phyloP scores from a whole-genome alignment of 1,284 basidiomycete species.

The Ustilago loliicola region DNA sequence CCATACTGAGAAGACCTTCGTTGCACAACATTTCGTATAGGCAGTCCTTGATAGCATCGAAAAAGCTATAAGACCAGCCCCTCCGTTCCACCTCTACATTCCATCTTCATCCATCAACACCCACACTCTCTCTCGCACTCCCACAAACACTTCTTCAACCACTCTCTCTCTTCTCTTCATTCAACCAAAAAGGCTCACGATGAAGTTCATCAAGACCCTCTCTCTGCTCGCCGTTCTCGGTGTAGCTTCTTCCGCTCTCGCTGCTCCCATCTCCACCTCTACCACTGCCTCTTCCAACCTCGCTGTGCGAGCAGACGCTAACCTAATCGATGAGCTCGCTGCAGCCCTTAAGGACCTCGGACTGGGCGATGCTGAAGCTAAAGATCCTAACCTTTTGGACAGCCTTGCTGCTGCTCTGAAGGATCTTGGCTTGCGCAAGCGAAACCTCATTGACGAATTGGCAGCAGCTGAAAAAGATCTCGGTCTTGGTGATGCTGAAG shows the following conservation, averaged over 20 bases:
- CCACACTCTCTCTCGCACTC: not conserved
- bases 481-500: not conserved
- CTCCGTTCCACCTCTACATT: not conserved
- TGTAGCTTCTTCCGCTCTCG: constrained; percentile 12
- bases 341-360: constrained; percentile 3
- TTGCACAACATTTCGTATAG: not conserved
- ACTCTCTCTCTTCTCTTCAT: too few species aligned
- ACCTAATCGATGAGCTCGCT: not conserved
- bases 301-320: not conserved
- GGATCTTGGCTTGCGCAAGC: constrained; percentile 16
- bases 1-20: too few species aligned
- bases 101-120: not conserved
- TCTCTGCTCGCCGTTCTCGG: constrained; percentile 6
- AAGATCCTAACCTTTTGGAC: constrained; percentile 15
- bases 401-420: not conserved
- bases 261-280: constrained; percentile 10
- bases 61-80: not conserved
- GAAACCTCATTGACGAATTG: constrained; percentile 17
- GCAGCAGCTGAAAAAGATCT: not conserved
- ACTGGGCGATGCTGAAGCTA: not conserved
- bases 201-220: constrained; percentile 19
- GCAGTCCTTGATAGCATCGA: not conserved
- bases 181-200: not conserved
- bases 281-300: not conserved
- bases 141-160: not conserved